A percentile compares a stretch with the other conserved stretches of the same genome.
Conservation (phyloP, 805 yeast genomes). For the Zygoascus ofunaensis region DNA sequence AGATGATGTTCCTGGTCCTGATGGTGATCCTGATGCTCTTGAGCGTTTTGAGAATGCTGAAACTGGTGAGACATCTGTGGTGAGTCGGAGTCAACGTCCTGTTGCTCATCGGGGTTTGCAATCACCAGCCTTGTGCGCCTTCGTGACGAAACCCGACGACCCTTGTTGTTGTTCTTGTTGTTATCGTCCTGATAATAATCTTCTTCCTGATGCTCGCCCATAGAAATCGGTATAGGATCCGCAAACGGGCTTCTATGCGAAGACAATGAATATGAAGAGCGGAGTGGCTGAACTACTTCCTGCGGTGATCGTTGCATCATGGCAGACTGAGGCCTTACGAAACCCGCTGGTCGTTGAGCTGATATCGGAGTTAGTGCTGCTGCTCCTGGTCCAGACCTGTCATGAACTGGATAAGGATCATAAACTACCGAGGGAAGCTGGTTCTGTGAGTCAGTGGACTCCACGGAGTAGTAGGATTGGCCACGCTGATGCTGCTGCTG, state of each 20-base stretch:
- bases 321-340: neutral
- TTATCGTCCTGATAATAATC: constrained; percentile 17
- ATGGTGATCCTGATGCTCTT: neutral
- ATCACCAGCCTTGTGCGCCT: constrained; percentile 52
- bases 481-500: neutral
- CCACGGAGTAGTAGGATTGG: constrained; percentile 2
- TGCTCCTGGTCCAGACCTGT: no score
- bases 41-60: no score
- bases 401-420: no score
- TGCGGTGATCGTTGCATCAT: neutral
- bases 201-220: constrained; percentile 5
- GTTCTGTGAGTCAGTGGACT: neutral
- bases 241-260: neutral
- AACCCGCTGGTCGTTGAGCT: no score
- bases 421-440: no score
- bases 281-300: neutral
- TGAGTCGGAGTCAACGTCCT: neutral
- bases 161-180: constrained; percentile 36
- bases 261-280: neutral
- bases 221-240: neutral
- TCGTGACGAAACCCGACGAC: constrained; percentile 57
- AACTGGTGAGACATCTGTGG: no score
- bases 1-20: neutral
- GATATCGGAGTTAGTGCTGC: neutral
- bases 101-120: constrained; percentile 47